A percentile compares a stretch with the other conserved stretches of the same genome.
Evolutionary conservation across 2,329 filamentous ascomycete genomes (phyloP).

Genomic region (Achaetomium macrosporum): DNA sequence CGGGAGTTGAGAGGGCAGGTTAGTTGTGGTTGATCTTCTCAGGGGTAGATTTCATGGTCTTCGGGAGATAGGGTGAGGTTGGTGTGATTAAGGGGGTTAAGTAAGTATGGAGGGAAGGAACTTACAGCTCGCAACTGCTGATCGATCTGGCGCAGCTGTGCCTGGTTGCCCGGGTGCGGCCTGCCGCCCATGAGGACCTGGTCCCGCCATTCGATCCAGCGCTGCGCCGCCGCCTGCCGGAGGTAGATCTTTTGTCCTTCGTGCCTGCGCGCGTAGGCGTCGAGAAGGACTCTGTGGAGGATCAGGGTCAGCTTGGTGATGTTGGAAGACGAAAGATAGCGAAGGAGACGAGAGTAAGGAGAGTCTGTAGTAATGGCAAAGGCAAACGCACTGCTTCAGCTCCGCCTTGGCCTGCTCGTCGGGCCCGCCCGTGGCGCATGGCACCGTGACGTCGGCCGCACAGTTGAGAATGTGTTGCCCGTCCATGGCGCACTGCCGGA

Average conservation of each 20-base stretch:
- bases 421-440: constrained; percentile 45
- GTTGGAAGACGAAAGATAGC: background rate
- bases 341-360: background rate
- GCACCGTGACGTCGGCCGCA: constrained; percentile 56
- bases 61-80: background rate
- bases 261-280: constrained; percentile 56
- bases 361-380: background rate
- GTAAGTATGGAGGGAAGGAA: constrained; percentile 17
- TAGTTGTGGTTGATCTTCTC: background rate
- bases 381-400: constrained; percentile 50
- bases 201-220: constrained; percentile 52
- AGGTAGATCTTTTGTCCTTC: constrained; percentile 60
- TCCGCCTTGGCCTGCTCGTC: constrained; percentile 58
- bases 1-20: background rate
- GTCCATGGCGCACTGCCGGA: constrained; percentile 57
- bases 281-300: constrained; percentile 47
- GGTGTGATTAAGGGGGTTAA: background rate
- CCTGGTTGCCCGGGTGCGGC: constrained; percentile 42
- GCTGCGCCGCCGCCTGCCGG: constrained; percentile 53
- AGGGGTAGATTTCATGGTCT: too few relatives aligned
- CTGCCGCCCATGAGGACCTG: constrained; percentile 47
- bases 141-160: constrained; percentile 49
- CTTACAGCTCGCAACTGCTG: constrained; percentile 52
- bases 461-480: constrained; percentile 61
- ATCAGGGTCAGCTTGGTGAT: background rate